These are phyloP conservation scores for Rhizophlyctis rosea DNA, from an alignment of 192 early-diverging fungal species.

Conservation along the genomic window DNA sequence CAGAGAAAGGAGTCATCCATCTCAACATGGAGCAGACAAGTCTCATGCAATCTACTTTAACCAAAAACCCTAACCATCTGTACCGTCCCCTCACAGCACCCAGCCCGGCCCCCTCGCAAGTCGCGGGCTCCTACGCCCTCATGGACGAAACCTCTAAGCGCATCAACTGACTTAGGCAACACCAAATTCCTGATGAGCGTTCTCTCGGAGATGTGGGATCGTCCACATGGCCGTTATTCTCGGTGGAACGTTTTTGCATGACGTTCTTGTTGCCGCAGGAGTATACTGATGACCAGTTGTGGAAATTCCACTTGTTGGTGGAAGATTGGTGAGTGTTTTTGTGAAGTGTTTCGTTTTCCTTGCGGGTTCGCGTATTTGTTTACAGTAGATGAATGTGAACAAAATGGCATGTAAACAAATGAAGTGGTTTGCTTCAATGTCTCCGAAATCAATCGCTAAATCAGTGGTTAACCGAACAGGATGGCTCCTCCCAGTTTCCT, in stretches of 20 bases:
- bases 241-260: constrained; percentile 42
- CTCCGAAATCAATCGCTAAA: no score
- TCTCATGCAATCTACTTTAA: no score
- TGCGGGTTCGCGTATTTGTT: no score
- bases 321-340: constrained; percentile 55
- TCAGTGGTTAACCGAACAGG: neutral
- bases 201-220: constrained; percentile 55
- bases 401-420: no score
- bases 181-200: constrained; percentile 51
- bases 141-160: constrained; percentile 27
- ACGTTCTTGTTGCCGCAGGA: constrained; percentile 38
- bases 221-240: constrained; percentile 44
- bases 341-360: no score
- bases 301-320: constrained; percentile 56
- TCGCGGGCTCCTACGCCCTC: constrained; percentile 44
- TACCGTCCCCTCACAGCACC: constrained; percentile 1
- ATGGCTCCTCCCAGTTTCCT: constrained; percentile 1
- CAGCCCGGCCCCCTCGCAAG: constrained; percentile 18
- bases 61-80: no score
- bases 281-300: constrained; percentile 48
- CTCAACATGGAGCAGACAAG: no score
- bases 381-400: no score
- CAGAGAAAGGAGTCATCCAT: no score
- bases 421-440: no score
- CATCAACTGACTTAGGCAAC: constrained; percentile 57